A percentile compares a stretch with the other conserved stretches of the same genome.
phyloP scores from a whole-genome alignment of 1,284 basidiomycete species.

The Boletellus sp. region DNA sequence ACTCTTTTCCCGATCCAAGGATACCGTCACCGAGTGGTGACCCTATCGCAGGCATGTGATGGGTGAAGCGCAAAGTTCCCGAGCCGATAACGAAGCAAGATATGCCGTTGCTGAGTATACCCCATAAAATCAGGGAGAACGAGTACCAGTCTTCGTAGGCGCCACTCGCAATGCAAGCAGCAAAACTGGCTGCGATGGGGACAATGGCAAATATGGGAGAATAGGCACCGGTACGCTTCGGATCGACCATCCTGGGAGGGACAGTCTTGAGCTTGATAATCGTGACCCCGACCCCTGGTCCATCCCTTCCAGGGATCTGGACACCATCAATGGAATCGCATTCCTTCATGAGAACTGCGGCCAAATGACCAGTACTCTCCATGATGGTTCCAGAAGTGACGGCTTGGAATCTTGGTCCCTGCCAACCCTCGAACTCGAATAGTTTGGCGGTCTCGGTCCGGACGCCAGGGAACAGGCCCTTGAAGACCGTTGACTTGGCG shows the following conservation, averaged over 20 bases:
- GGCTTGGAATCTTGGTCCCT: conserved; percentile 22
- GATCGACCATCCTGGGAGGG: conserved; percentile 9
- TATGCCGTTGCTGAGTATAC: conserved; percentile 28
- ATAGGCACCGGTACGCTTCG: conserved; percentile 9
- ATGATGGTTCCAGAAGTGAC: conserved; percentile 15
- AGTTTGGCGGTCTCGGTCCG: conserved; percentile 20
- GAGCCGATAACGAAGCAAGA: conserved; percentile 27
- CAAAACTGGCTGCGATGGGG: conserved; percentile 20
- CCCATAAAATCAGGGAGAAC: conserved; percentile 28
- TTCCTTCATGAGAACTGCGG: conserved; percentile 15
- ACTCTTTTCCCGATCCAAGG: conserved; percentile 14
- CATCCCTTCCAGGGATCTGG: conserved; percentile 16
- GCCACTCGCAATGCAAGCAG: conserved; percentile 19
- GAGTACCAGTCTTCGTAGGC: conserved; percentile 24
- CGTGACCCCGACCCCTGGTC: conserved; percentile 21
- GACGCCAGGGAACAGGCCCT: conserved; percentile 26
- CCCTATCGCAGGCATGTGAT: conserved; percentile 19
- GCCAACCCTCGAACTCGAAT: conserved; percentile 24
- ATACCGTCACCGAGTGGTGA: conserved; percentile 25
- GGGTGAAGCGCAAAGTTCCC: conserved; percentile 19
- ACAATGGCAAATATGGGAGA: conserved; percentile 14
- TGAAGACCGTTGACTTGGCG: conserved; percentile 24
- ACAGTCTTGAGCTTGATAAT: conserved; percentile 11
- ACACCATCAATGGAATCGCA: not conserved
- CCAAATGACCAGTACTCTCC: conserved; percentile 16